Evolutionary conservation across 2,329 filamentous ascomycete species (phyloP), one percentile per base, ranked within the genome.

Genomic region (Metarhizium humberi): DNA sequence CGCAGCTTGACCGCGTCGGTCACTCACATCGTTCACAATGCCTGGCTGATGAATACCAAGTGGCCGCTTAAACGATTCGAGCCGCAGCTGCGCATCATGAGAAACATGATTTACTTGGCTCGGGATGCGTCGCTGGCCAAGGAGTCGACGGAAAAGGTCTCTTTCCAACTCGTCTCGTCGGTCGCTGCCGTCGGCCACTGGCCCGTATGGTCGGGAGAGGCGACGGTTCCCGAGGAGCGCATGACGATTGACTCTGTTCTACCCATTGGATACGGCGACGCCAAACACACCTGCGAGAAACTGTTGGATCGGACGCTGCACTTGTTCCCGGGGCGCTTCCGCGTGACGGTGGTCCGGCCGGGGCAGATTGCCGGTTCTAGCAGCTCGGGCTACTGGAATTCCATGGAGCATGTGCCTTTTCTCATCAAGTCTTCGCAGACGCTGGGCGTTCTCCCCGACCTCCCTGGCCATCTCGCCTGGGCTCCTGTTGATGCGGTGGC

Each of bases 301-400:
- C 76, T 81, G 64, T 68, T 82, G 0, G 71, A 75, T 46, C 66
- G 72, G 51, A 81, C 78, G 0, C 63, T 80, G 1, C 72, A 74
- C 55, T 60, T 65, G n/a, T 62, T 75, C 56, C 72, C 73, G 0
- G 55, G 68, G 0, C 64, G 59, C 1, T 79, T 81, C 66, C 70
- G 71, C 14, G 57, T 74, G 1, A 76, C 73, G 68, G 64, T 63
- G 0, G 72, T 76, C 0, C 72, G 79, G 0, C 67, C 74, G 0
- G 80, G 76, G 0, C 80, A 84, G 62, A 77, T 84, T 45, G 69
- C 79, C 1, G 80, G 80, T 0, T 77, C 73, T 0, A 72, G 61
- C 3, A 68, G 55, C 0, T 79, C 66, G 54, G 79, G 79, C 0
- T 76, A 75, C 60, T 84, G 80, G 80, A 83, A 82, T 58, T 66